phyloP scores from a whole-genome alignment of 2,329 filamentous ascomycete genomes.

The Aspergillus japonicus region DNA sequence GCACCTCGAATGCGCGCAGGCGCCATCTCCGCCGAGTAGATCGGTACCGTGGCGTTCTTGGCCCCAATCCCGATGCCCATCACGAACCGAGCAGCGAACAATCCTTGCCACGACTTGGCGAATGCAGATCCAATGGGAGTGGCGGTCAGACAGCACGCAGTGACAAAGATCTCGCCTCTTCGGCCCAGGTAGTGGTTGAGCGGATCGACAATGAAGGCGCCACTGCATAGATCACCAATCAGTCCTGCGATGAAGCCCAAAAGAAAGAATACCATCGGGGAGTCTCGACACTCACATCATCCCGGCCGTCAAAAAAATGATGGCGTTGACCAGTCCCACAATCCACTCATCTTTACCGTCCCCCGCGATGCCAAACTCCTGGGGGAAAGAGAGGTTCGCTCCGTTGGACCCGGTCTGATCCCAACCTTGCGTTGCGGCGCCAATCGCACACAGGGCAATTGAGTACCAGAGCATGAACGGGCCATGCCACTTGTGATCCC shows the following conservation, averaged over 20 bases:
- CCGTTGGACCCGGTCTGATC: conserved; percentile 56
- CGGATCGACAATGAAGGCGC: conserved; percentile 65
- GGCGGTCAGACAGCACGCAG: conserved; percentile 62
- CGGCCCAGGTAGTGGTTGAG: conserved; percentile 60
- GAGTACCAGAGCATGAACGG: conserved; percentile 48
- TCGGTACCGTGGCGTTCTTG: conserved; percentile 55
- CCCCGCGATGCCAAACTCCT: conserved; percentile 44
- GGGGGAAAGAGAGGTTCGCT: conserved; percentile 51
- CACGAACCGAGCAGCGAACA: conserved; percentile 55
- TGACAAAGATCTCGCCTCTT: conserved; percentile 62
- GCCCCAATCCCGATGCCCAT: conserved; percentile 62
- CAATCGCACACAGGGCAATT: conserved; percentile 50
- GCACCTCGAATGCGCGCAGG: conserved; percentile 55
- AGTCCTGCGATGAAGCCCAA: conserved; percentile 27
- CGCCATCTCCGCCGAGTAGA: conserved; percentile 55
- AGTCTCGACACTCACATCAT: conserved; percentile 14
- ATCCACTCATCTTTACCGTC: conserved; percentile 52
- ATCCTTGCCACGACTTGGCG: conserved; percentile 57
- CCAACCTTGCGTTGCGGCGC: conserved; percentile 52
- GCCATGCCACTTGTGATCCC: conserved; percentile 49
- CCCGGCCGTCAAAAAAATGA: conserved; percentile 41
- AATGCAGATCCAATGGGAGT: conserved; percentile 65
- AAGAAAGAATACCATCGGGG: conserved; percentile 22
- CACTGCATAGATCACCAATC: conserved; percentile 28
- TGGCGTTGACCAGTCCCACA: conserved; percentile 64